These are phyloP conservation scores for Scytalidium lignicola DNA, from an alignment of 2,329 filamentous ascomycete species.

Conservation along the genomic window DNA sequence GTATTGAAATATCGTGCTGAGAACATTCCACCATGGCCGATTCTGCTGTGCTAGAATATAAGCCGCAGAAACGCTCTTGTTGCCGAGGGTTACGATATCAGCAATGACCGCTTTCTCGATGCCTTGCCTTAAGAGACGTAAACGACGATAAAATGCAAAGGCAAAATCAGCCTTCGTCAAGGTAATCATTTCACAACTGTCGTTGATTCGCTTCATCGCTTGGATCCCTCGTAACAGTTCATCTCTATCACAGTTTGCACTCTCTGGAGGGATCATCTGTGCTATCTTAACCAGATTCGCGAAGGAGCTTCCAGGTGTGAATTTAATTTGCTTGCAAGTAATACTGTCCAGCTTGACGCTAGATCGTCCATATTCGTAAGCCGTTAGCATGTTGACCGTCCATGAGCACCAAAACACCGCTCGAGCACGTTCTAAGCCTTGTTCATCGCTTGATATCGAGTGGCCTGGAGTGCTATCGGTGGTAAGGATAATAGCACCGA, in stretches of 20 bases:
- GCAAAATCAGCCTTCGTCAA: constrained; percentile 25
- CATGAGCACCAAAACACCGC: constrained; percentile 25
- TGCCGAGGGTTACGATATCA: constrained; percentile 30
- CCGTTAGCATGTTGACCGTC: constrained; percentile 25
- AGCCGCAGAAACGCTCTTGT: constrained; percentile 29
- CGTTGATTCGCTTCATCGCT: constrained; percentile 5
- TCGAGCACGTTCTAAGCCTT: constrained; percentile 15
- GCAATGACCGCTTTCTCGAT: constrained; percentile 32
- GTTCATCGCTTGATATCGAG: constrained; percentile 4
- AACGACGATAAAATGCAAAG: constrained; percentile 33
- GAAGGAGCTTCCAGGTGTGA: neutral
- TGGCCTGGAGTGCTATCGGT: constrained; percentile 1
- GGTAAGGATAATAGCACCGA: constrained; percentile 21
- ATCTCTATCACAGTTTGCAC: neutral
- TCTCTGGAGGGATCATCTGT: constrained; percentile 6
- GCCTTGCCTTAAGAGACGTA: constrained; percentile 33
- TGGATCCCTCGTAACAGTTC: constrained; percentile 6
- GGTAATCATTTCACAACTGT: constrained; percentile 27
- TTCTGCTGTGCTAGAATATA: constrained; percentile 27
- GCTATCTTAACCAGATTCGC: constrained; percentile 1
- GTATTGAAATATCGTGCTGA: constrained; percentile 37
- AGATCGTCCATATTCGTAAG: constrained; percentile 30
- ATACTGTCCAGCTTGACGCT: constrained; percentile 20
- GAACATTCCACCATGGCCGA: constrained; percentile 38
- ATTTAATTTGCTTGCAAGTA: constrained; percentile 8